Base-by-base conservation (phyloP, 768 basidiomycete genomes). In the Trametes elegans region DNA sequence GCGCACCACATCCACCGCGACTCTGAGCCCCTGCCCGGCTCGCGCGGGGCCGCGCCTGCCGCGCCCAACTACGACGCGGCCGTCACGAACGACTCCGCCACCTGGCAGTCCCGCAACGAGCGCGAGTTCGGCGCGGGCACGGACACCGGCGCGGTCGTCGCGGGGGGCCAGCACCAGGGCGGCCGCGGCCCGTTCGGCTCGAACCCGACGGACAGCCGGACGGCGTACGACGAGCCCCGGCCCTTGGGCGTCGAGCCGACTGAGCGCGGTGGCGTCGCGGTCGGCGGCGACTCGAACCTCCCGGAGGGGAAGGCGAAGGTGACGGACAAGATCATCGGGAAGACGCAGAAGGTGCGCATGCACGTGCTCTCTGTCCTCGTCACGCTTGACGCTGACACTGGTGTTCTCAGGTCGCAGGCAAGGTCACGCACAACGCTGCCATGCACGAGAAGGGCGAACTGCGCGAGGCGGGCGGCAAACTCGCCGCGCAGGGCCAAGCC, bases 371-470 rank as follows among this genome's bases (percentile, higher is more conserved):
- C 35, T 24, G 8, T 4, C 21, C 29, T 49, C 6, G 11, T 21
- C 10, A 31, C 13, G 3, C 2, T 18, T 7, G 23, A 0, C 18
- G n/a, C 29, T 44, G 43, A 47, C 11, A 14, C 52, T 23, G 7
- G 36, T 2, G 11, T 9, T 5, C 19, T 19, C 41, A 83, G 81
- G 68, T 82, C 36, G 60, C 77, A 26, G 82, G 83, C 7, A 84
- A 84, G 65, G 49, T 71, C 31, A 68, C 70, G 13, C 49, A 73
- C 19, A 81, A 84, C 9, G 66, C 74, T 0, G 81, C 76, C 7
- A 47, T 80, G 66, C 78, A 81, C 46, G 82, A 83, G 68, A 79
- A 73, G 62, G 85, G 84, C 14, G 77, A 79, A 57, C 64, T 84
- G 27, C 75, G 84, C 31, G 77, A 81, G 68, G 64, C 77, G 0